Conservation (phyloP, 176 grass and related monocot genomes). For the Rhynchospora pubera region DNA sequence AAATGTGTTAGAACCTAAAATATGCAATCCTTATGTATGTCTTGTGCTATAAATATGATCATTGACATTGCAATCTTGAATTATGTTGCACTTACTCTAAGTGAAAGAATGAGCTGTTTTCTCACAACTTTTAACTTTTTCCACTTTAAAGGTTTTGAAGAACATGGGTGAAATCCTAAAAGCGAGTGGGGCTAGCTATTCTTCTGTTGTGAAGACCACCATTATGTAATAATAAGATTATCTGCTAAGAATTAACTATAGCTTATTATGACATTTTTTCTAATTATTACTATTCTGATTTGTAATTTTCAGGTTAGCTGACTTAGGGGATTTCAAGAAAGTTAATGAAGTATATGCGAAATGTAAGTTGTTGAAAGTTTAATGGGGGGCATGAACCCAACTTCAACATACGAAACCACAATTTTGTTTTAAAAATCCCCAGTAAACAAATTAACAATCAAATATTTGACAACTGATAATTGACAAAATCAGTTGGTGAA, state of each 20-base stretch:
- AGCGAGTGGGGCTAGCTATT: constrained; percentile 77
- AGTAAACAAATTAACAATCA: neutral
- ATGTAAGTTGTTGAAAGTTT: constrained; percentile 41
- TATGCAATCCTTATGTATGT: neutral
- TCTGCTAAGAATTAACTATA: neutral
- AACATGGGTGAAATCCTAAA: constrained; percentile 96
- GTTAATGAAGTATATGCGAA: constrained; percentile 91
- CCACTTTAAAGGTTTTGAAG: constrained; percentile 55
- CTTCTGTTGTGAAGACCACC: constrained; percentile 97
- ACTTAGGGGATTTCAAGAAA: constrained; percentile 93
- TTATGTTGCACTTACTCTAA: neutral
- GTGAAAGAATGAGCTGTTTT: neutral
- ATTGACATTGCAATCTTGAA: neutral
- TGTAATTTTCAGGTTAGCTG: constrained; percentile 57
- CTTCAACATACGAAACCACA: neutral
- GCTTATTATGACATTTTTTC: neutral
- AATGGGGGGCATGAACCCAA: neutral
- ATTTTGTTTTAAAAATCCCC: neutral
- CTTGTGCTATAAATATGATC: neutral
- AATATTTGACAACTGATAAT: neutral
- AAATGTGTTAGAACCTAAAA: no score
- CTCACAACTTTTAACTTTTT: neutral
- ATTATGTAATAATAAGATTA: constrained; percentile 52
- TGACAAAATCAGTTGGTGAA: neutral
- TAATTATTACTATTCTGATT: constrained; percentile 1